phyloP scores from a whole-genome alignment of 2,329 filamentous ascomycete species.

The Claviceps pazoutovae region DNA sequence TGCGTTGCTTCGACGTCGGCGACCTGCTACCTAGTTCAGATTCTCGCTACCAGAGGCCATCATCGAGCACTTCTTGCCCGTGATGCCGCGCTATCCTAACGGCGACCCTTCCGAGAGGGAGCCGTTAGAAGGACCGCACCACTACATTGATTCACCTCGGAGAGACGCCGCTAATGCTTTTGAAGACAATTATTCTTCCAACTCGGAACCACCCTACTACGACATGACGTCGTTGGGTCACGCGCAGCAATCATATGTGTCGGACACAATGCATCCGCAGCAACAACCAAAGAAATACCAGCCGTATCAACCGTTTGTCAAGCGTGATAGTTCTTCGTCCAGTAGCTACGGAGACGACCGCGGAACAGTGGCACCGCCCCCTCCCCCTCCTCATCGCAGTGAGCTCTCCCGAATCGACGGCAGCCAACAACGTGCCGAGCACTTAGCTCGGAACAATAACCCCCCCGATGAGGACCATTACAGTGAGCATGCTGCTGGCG shows the following conservation, averaged over 20 bases:
- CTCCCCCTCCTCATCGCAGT: conserved; percentile 10
- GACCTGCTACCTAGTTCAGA: neutral
- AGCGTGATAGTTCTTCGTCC: conserved; percentile 1
- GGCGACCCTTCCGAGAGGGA: conserved; percentile 23
- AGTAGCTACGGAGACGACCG: neutral
- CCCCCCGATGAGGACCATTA: conserved; percentile 57
- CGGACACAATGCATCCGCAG: neutral
- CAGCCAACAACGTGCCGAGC: conserved; percentile 13
- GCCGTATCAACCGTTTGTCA: neutral
- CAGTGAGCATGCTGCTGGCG: conserved; percentile 45
- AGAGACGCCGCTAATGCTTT: conserved; percentile 10
- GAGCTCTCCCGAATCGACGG: conserved; percentile 13
- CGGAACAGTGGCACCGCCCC: neutral
- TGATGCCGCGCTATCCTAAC: conserved; percentile 19
- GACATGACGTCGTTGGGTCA: conserved; percentile 13
- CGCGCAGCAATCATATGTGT: neutral
- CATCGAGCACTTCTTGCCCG: neutral
- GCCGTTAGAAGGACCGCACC: conserved; percentile 16
- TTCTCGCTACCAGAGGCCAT: neutral
- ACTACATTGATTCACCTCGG: neutral
- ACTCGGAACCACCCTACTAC: conserved; percentile 13
- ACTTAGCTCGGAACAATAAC: conserved; percentile 19
- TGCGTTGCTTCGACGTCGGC: neutral
- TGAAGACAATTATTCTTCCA: conserved; percentile 1
- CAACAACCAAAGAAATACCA: neutral